Percentiles rank a stretch among this genome's conserved stretches.
Evolutionary conservation across 2,329 filamentous ascomycete species (phyloP).

Genomic region (Cladophialophora bantiana): DNA sequence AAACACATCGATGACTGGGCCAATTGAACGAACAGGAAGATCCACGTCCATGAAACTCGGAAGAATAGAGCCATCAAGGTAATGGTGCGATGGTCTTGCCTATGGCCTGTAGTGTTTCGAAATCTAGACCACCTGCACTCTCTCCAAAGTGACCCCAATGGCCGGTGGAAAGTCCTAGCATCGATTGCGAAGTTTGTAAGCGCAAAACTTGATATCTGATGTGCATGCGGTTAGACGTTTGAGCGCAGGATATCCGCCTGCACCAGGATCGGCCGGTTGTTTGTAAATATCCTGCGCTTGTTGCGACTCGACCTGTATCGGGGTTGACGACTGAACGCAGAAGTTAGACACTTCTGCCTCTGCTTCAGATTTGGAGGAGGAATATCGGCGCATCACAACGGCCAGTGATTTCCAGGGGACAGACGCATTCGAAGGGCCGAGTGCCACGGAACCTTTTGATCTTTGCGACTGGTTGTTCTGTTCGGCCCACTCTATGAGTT

Average conservation of each 20-base stretch:
- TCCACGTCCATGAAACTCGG: not conserved
- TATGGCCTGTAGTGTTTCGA: not conserved
- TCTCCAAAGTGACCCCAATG: too few species aligned
- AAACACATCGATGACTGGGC: not conserved
- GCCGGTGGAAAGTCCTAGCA: not conserved
- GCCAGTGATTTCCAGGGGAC: not conserved
- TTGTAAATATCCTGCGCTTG: not conserved
- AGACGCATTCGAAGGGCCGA: not conserved
- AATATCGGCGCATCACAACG: not conserved
- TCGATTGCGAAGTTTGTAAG: not conserved
- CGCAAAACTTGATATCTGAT: not conserved
- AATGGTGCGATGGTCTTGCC: not conserved
- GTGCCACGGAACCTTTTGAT: not conserved
- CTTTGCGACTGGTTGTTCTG: not conserved
- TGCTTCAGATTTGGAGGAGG: not conserved
- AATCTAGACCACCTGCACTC: not conserved
- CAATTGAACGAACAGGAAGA: not conserved
- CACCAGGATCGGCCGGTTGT: not conserved
- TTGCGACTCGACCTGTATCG: not conserved
- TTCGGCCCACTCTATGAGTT: conserved; percentile 28
- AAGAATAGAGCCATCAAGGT: not conserved
- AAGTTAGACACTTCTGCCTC: not conserved
- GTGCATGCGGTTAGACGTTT: not conserved
- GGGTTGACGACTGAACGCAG: not conserved
- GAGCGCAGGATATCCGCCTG: not conserved